Conservation (phyloP, 805 yeast species). For the Isabelozyma rhagii region DNA sequence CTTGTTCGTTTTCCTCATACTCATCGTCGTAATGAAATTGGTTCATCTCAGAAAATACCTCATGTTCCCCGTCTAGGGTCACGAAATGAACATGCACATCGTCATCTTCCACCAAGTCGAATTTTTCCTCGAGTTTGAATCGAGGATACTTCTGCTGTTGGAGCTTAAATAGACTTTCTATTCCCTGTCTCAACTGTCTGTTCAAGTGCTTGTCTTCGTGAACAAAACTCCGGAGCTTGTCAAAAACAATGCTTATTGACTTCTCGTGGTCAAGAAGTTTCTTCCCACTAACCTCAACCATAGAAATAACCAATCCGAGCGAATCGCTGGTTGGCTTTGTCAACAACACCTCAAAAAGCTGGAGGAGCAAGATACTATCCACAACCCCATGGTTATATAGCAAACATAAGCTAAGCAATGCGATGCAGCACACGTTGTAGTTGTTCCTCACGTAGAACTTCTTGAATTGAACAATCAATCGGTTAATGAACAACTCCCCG, state of each 20-base stretch:
- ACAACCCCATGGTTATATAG: conserved; percentile 60
- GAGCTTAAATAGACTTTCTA: conserved; percentile 52
- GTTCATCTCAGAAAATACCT: conserved; percentile 46
- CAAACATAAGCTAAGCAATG: conserved; percentile 51
- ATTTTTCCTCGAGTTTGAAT: conserved; percentile 19
- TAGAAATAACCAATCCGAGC: conserved; percentile 49
- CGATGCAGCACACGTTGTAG: conserved; percentile 38
- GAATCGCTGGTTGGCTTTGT: conserved; percentile 48
- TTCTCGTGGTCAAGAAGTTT: conserved; percentile 35
- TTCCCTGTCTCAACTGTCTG: conserved; percentile 39
- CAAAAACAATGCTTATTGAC: conserved; percentile 54
- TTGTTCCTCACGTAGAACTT: conserved; percentile 48
- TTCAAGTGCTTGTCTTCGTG: conserved; percentile 47
- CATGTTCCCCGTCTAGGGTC: conserved; percentile 50
- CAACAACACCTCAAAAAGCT: conserved; percentile 32
- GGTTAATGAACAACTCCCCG: conserved; percentile 53
- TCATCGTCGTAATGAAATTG: conserved; percentile 50
- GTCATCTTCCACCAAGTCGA: conserved; percentile 62
- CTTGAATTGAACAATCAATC: conserved; percentile 60
- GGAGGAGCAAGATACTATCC: conserved; percentile 28
- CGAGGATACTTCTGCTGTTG: conserved; percentile 38
- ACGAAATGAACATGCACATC: conserved; percentile 57
- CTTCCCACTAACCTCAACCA: conserved; percentile 54
- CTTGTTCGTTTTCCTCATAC: conserved; percentile 47
- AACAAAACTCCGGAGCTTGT: conserved; percentile 56